Evolutionary conservation across 805 yeast species (phyloP), one percentile per base, ranked within the genome.

Genomic region (Danielia reshetovae): DNA sequence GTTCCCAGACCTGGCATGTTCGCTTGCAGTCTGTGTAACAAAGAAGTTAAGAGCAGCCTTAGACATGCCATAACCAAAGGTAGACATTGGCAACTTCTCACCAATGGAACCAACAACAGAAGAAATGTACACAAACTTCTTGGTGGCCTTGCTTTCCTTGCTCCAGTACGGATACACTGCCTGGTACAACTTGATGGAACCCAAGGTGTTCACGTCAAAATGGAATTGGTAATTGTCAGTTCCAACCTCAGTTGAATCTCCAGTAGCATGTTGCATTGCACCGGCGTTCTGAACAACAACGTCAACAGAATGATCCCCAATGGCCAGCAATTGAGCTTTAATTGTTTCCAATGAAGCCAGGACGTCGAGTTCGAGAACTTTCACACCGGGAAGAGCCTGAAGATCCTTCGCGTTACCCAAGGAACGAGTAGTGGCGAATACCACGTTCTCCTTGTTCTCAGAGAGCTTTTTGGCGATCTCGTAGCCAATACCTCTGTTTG

Each of bases 401-500:
- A 30, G 33, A 11, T 13, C 12, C 40, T 27, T 57, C 6, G 48
- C 36, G 9, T 17, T 15, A 10, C 17, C 34, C 7, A 31, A 28
- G 11, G 29, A 19, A 16, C 55, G 27, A 11, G 45, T 38, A 7
- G 55, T 48, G 1, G 55, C 58, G 27, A 57, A 40, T 11, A 60
- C 55, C 5, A 27, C 14, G 32, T 45, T 51, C 9, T 42, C 29
- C 19, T 51, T 30, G 5, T 45, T 36, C 5, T 37, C 33, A 21
- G 55, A 44, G 15, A 65, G 40, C 25, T 47, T 46, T 27, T 55
- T 51, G 3, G 50, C 57, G 6, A 67, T 43, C 1, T 50, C 54
- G 12, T 53, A 52, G 5, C 74, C 74, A 32, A 69, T 60, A 4
- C 74, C 74, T 36, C 67, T 53, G 15, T 68, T 62, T 14, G 68